Conservation (phyloP, 192 early-diverging fungal genomes). For the Dimargaris xerosporica region DNA sequence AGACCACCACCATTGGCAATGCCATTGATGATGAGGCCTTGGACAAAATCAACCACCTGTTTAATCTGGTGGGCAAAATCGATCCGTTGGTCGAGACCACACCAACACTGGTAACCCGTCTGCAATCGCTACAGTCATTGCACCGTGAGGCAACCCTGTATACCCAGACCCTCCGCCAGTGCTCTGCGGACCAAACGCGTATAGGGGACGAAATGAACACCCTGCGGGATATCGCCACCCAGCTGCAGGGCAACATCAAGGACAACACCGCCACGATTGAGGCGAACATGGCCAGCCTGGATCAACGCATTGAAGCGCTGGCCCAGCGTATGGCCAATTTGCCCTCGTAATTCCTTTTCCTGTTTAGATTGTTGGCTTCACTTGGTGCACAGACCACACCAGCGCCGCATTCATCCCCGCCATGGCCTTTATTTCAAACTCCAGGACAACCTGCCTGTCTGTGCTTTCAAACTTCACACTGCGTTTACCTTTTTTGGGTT, state of each 20-base stretch:
- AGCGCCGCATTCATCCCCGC: too few relatives aligned
- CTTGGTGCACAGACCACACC: too few relatives aligned
- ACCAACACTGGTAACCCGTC: conserved; percentile 58
- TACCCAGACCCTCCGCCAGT: conserved; percentile 52
- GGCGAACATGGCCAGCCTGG: conserved; percentile 45
- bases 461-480: too few relatives aligned
- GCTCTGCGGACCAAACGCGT: conserved; percentile 49
- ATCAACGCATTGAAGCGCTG: conserved; percentile 46
- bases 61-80: conserved; percentile 48
- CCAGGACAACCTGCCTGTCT: too few relatives aligned
- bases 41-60: conserved; percentile 46
- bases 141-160: conserved; percentile 73
- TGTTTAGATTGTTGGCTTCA: too few relatives aligned
- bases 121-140: conserved; percentile 60
- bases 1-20: neutral
- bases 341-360: too few relatives aligned
- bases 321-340: conserved; percentile 29
- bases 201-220: conserved; percentile 48
- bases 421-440: too few relatives aligned
- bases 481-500: too few relatives aligned
- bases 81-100: conserved; percentile 67
- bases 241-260: conserved; percentile 35
- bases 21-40: conserved; percentile 5
- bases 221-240: conserved; percentile 37
- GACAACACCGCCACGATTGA: conserved; percentile 45